Conservation (phyloP, 768 basidiomycete species). For the Leccinellum rugosiceps region DNA sequence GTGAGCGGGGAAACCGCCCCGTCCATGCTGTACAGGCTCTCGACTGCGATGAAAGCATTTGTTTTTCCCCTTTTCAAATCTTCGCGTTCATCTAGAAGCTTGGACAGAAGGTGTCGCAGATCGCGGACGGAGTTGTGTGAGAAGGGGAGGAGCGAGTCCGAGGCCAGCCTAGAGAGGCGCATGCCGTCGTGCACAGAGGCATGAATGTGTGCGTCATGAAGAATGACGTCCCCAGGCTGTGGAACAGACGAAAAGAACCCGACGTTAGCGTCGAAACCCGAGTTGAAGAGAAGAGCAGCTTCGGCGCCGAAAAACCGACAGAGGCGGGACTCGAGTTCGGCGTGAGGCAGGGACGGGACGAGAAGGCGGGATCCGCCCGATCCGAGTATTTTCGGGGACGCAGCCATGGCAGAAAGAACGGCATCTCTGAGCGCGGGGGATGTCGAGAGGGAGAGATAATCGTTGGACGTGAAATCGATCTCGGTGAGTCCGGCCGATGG, state of each 20-base stretch:
- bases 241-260: slow-evolving; percentile 82
- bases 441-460: slow-evolving; percentile 81
- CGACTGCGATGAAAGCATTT: slow-evolving; percentile 78
- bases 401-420: slow-evolving; percentile 54
- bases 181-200: slow-evolving; percentile 91
- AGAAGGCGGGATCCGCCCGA: slow-evolving; percentile 87
- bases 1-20: slow-evolving; percentile 80
- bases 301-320: slow-evolving; percentile 57
- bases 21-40: slow-evolving; percentile 95
- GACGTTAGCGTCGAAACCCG: slow-evolving; percentile 90
- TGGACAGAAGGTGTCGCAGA: slow-evolving; percentile 44
- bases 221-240: slow-evolving; percentile 68
- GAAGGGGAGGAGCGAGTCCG: slow-evolving; percentile 47
- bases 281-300: slow-evolving; percentile 82
- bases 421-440: slow-evolving; percentile 52
- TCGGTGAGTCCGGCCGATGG: slow-evolving; percentile 34
- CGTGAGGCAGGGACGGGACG: slow-evolving; percentile 57
- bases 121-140: slow-evolving; percentile 65
- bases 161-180: slow-evolving; percentile 52
- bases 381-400: slow-evolving; percentile 64
- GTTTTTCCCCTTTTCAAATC: slow-evolving; percentile 37
- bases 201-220: slow-evolving; percentile 87
- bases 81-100: slow-evolving; percentile 37
- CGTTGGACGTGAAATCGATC: slow-evolving; percentile 83
- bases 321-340: slow-evolving; percentile 67